A percentile compares a stretch with the other conserved stretches of the same genome.
These are phyloP conservation scores for Cylindrotheca fusiformis DNA, from an alignment of 108 stramenopile genomes.

Conservation along the genomic window DNA sequence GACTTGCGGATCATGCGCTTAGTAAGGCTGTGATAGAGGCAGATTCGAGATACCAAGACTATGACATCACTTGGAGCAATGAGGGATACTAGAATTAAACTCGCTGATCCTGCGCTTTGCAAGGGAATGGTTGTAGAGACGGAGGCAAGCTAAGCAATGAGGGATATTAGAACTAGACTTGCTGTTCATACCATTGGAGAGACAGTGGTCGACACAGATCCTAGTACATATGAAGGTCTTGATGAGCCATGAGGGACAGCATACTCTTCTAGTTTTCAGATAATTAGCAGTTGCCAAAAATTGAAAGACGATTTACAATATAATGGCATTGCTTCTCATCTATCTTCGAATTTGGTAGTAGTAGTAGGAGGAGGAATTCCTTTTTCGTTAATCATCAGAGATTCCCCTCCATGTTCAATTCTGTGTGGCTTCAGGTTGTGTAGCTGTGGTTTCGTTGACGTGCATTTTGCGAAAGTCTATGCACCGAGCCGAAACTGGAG, in stretches of 20 bases:
- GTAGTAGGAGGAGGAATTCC: no score
- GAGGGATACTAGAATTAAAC: slow-evolving; percentile 68
- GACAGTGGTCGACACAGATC: no score
- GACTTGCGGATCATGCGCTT: slow-evolving; percentile 68
- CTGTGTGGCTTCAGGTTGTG: no score
- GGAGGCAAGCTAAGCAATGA: slow-evolving; percentile 66
- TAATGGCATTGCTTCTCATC: no score
- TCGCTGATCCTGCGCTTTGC: slow-evolving; percentile 65
- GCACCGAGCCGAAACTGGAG: slow-evolving; percentile 43
- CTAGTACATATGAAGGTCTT: no score
- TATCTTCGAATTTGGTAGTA: not conserved
- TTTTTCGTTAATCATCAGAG: no score
- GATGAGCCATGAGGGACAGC: no score
- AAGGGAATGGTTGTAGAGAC: slow-evolving; percentile 53
- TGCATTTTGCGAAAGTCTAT: slow-evolving; percentile 42
- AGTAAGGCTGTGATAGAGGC: slow-evolving; percentile 52
- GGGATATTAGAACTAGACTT: slow-evolving; percentile 64
- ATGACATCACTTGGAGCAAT: slow-evolving; percentile 58
- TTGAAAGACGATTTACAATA: no score
- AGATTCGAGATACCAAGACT: slow-evolving; percentile 53
- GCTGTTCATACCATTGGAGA: slow-evolving; percentile 68
- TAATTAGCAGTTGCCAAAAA: no score
- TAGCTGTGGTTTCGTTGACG: slow-evolving; percentile 15
- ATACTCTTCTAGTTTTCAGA: no score
- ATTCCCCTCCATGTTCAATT: no score